Base-by-base conservation (phyloP, 1,284 basidiomycete genomes). In the Coriolopsis trogii region DNA sequence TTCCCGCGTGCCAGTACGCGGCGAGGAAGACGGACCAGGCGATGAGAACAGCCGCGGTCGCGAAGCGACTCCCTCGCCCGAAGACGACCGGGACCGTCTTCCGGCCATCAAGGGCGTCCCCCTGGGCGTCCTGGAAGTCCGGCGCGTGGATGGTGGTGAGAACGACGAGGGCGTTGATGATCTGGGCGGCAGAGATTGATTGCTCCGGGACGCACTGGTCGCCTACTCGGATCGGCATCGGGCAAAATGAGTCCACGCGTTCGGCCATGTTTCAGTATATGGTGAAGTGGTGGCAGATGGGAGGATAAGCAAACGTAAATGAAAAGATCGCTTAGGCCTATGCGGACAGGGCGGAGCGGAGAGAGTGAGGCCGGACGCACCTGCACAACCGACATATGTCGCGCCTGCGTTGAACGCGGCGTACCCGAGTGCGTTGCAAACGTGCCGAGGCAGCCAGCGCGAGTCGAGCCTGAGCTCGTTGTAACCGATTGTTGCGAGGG, bases 141-240 rank as follows among this genome's bases (percentile, higher is more conserved):
- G 75, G 74, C 21, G 71, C 65, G 18, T 76, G 73, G 15, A 73
- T 63, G 3, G 74, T 75, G 20, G 71, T 73, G n/a, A 66, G 41
- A 43, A 70, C 62, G 24, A 71, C 64, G n/a, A 58, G 55, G 1
- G 65, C 59, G 49, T 65, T 69, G 34, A 67, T 53, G 16, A 52
- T 34, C 23, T 69, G 59, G 15, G 69, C 56, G 21, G 57, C 26
- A 2, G 56, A 28, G 7, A 64, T 54, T 15, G 47, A 58, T 3
- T 46, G 21, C 40, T 62, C 51, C 3, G 65, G 52, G 6, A 46
- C 37, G 18, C 55, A 51, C 20, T 34, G 42, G 23, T 30, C 21
- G 23, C 30, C 53, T 54, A 37, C 3, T 21, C 18, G 5, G 23
- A 18, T 23, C 6, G 20, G 9, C 4, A 20, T 15, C 16, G 15